Base-by-base conservation (phyloP, 176 grass and related monocot species). In the Pharus latifolius region DNA sequence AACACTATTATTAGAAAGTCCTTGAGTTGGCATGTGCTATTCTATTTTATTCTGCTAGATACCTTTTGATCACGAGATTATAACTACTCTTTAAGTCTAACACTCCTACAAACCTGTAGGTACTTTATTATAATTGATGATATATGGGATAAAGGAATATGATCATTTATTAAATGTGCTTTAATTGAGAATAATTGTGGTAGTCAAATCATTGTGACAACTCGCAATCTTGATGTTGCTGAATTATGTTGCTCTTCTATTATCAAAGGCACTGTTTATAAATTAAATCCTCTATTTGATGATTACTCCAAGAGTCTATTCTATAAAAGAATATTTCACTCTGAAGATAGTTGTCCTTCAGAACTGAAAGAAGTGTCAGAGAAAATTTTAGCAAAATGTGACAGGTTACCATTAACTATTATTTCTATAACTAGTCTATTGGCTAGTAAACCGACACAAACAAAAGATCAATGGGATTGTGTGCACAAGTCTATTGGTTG, bases 121-220 rank as follows among this genome's bases (percentile, higher is more conserved):
- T 79, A 60, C 18, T 60, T 79, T 13, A 69, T 69, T 30, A 31
- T 70, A 43, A 9, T 70, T 52, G 76, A 79, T 43, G 76, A 70
- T 42, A 70, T 79, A 31, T 79, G 76, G 76, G 43, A 70, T 0
- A 1, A 49, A 60, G 6, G 43, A 60, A 53, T 6, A 0, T 79
- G 76, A 54, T 49, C 15, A 6, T 14, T 2, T 10, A 79, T 79
- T 0, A 51, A 50, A 0, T 38, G 14, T 61, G 53, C 45, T 28
- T 2, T 79, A 0, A 0, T 60, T 52, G 55, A 79, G 25, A 70
- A 61, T 3, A 70, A 51, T 4, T 17, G 65, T 1, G 33, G 23
- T 8, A 61, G 65, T 16, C 69, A 54, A 61, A 35, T 79, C 14
- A 70, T 79, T 54, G 51, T 54, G 1, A 79, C 76, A 79, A 61